Evolutionary conservation across 805 yeast species (phyloP), one percentile per base, ranked within the genome.

Genomic region (Candida berthetii): DNA sequence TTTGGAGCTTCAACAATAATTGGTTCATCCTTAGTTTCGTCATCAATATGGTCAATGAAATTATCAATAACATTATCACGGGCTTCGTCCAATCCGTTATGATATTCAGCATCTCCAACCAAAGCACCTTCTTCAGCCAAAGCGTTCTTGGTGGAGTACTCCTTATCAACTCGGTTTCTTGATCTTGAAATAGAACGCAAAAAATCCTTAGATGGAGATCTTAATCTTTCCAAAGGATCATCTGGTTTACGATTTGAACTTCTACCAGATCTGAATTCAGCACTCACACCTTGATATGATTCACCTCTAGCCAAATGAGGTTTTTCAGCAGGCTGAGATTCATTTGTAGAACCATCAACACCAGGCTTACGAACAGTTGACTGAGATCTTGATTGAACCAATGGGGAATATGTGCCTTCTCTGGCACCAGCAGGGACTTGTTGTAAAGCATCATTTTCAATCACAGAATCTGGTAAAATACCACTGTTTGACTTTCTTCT

Each of bases 231-330:
- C 2, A 46, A n/a, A 5, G 40, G 25, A 31, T 56, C 62, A 24
- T 58, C 67, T 32, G 57, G 54, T 18, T 42, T 53, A 27, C 42
- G 6, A 38, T 38, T 17, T 29, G 33, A 41, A 3, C 49, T 31
- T 18, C 38, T 43, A 49, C 58, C 51, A 25, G 58, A 57, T 2
- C 49, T 39, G 17, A 36, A 69, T 37, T 70, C 73, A 14, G 61
- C 60, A 38, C 70, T 66, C 10, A 79, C 76, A 51, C 75, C 73
- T 51, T 81, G 85, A 55, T 83, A 83, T 1, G 89, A 79, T 48
- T 82, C 90, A 31, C 91, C 93, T 46, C 85, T 69, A 2, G 91
- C 90, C 52, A 84, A 66, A 60, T 82, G 86, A 1, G 89, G 88
- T 42, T 56, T 66, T 11, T 53, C 53, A 14, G 35, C 9, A 7